These are phyloP conservation scores for Puccinia horiana DNA, from an alignment of 1,284 basidiomycete genomes.

Conservation along the genomic window DNA sequence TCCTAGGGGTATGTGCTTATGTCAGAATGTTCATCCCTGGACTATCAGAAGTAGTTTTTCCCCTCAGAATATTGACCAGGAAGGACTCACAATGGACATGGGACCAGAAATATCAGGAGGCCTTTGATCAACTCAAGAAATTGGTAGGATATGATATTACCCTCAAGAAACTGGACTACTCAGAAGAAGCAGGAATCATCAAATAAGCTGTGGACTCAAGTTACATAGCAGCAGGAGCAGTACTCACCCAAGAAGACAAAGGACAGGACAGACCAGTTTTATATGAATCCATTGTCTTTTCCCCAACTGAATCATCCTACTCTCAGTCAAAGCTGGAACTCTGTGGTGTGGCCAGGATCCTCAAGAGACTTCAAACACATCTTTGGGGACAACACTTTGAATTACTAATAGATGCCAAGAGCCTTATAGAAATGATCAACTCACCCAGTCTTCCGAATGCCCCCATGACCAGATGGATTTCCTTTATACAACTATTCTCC, in stretches of 20 bases:
- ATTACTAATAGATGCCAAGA: constrained; percentile 37
- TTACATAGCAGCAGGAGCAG: constrained; percentile 28
- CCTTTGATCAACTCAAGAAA: constrained; percentile 18
- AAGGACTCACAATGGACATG: constrained; percentile 7
- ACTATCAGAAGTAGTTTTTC: not conserved
- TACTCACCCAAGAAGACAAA: constrained; percentile 24
- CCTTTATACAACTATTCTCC: constrained; percentile 33
- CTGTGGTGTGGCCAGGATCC: not conserved
- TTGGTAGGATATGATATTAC: constrained; percentile 10
- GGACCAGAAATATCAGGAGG: not conserved
- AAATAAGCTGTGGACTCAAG: constrained; percentile 32
- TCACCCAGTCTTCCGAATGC: constrained; percentile 12
- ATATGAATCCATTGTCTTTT: constrained; percentile 2
- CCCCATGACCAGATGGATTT: constrained; percentile 31
- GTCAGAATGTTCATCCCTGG: constrained; percentile 36
- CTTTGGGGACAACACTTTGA: constrained; percentile 22
- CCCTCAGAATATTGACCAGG: constrained; percentile 15
- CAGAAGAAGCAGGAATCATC: not conserved
- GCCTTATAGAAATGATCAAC: constrained; percentile 40
- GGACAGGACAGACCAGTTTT: constrained; percentile 8
- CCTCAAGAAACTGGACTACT: constrained; percentile 18
- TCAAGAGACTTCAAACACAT: not conserved
- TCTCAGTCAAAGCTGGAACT: constrained; percentile 11
- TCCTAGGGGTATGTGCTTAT: constrained; percentile 27
- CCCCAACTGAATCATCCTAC: not conserved